A percentile compares a stretch with the other conserved stretches of the same genome.
phyloP scores from a whole-genome alignment of 495 filamentous ascomycete genomes.

The Pseudoneurospora amorphoporcata region DNA sequence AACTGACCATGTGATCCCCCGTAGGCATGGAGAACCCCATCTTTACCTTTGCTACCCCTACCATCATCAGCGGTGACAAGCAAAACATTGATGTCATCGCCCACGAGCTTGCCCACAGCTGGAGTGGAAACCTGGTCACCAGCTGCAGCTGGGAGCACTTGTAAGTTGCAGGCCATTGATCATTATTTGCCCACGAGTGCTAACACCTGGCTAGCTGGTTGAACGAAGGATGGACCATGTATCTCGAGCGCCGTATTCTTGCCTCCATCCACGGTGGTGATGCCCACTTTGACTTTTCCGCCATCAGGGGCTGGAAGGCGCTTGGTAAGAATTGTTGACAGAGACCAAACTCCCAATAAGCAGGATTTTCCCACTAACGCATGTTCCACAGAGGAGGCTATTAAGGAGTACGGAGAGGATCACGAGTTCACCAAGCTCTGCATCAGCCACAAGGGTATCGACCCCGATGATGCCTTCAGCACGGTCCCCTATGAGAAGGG shows the following conservation, averaged over 20 bases:
- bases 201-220: conserved; percentile 50
- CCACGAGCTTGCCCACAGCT: conserved; percentile 84
- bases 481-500: conserved; percentile 69
- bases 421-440: conserved; percentile 91
- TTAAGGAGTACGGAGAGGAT: conserved; percentile 64
- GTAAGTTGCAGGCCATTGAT: conserved; percentile 20
- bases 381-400: conserved; percentile 48
- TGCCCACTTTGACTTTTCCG: conserved; percentile 78
- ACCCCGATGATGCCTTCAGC: conserved; percentile 92
- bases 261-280: conserved; percentile 60
- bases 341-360: background rate
- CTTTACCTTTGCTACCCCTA: conserved; percentile 88
- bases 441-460: conserved; percentile 74
- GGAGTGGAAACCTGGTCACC: conserved; percentile 89
- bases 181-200: background rate
- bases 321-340: conserved; percentile 30
- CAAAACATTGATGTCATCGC: conserved; percentile 96
- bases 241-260: conserved; percentile 73
- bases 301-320: conserved; percentile 73
- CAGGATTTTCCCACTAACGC: background rate
- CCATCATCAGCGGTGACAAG: conserved; percentile 81
- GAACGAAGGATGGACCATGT: conserved; percentile 93
- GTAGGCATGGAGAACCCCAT: conserved; percentile 90
- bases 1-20: conserved; percentile 1
- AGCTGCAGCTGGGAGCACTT: conserved; percentile 94